Evolutionary conservation across 768 basidiomycete genomes (phyloP).

Genomic region (Pulveroboletus sp.): DNA sequence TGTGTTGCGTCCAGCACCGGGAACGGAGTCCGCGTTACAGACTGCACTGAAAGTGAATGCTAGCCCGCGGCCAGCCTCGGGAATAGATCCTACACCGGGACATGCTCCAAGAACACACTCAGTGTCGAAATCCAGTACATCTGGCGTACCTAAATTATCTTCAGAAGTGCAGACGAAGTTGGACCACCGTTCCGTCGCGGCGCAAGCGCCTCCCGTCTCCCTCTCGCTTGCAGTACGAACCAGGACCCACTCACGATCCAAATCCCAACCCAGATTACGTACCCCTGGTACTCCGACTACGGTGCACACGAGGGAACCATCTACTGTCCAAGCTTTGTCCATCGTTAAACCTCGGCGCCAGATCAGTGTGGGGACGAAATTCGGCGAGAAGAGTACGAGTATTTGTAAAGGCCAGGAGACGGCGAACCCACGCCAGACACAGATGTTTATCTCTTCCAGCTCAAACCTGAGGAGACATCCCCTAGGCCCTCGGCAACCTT

Average conservation of each 20-base stretch:
- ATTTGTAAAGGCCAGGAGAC: not conserved
- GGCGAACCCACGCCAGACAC: not conserved
- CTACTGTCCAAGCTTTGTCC: slow-evolving; percentile 30
- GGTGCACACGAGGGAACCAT: slow-evolving; percentile 21
- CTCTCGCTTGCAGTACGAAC: not conserved
- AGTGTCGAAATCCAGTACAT: not conserved
- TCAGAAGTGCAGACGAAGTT: not conserved
- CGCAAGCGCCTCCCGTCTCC: not conserved
- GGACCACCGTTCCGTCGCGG: not conserved
- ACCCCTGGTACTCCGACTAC: slow-evolving; percentile 5
- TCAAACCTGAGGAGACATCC: slow-evolving; percentile 24
- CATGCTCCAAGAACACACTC: not conserved
- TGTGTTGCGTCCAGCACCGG: slow-evolving; percentile 13
- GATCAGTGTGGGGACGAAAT: slow-evolving; percentile 9
- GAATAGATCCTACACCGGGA: slow-evolving; percentile 6
- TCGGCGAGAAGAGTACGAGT: not conserved
- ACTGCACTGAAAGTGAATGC: slow-evolving; percentile 17
- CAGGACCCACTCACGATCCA: slow-evolving; percentile 25
- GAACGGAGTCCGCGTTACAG: slow-evolving; percentile 12
- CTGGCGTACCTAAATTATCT: not conserved
- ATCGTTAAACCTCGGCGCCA: slow-evolving; percentile 12
- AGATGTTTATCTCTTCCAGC: slow-evolving; percentile 17
- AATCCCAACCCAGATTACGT: slow-evolving; percentile 34
- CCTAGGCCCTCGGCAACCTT: slow-evolving; percentile 18
- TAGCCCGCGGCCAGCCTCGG: slow-evolving; percentile 14